Evolutionary conservation across 371 early-diverging fungal species (phyloP), one percentile per base, ranked within the genome.

Genomic region (Rhizopus sp.): DNA sequence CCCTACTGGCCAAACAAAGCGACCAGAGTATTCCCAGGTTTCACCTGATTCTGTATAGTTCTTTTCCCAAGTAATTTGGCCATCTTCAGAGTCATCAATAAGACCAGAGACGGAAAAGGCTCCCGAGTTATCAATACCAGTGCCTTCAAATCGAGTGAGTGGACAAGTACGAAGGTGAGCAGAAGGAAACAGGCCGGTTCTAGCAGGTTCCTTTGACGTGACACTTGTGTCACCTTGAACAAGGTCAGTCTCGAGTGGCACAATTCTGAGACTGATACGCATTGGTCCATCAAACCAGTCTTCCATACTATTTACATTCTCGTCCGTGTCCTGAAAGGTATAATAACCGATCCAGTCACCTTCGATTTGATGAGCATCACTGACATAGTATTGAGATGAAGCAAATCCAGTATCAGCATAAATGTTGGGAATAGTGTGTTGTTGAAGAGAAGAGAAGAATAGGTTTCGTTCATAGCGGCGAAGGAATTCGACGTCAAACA

Each of bases 281-380:
- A 77, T 68, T 7, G 77, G 77, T 3, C 77, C 77, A 54, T 77
- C 77, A 49, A 77, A 70, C 77, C 77, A 75, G 33, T 70, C 68
- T 57, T 69, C 69, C 39, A 57, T 56, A 2, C 30, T 37, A 13
- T 53, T 6, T 31, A 33, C 64, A 10, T 53, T 47, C 15, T 71
- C 74, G 15, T 71, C 74, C 0, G 61, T 55, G 39, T 77, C 77
- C 50, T 71, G 55, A 23, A 75, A 78, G 16, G 78, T 68, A 31
- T 78, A 78, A 37, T 78, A 78, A 3, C 78, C 78, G 48, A 78
- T 66, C 78, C 78, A 78, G 46, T 78, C 78, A 38, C 78, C 78
- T 68, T 75, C 71, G 16, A 78, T 75, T 9, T 57, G 49, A 38
- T 71, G 64, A 2, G 78, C 73, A 47, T 78, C 78, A 41, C 69